Conservation (phyloP, 495 filamentous ascomycete species). For the Aspergillus ellipticus region DNA sequence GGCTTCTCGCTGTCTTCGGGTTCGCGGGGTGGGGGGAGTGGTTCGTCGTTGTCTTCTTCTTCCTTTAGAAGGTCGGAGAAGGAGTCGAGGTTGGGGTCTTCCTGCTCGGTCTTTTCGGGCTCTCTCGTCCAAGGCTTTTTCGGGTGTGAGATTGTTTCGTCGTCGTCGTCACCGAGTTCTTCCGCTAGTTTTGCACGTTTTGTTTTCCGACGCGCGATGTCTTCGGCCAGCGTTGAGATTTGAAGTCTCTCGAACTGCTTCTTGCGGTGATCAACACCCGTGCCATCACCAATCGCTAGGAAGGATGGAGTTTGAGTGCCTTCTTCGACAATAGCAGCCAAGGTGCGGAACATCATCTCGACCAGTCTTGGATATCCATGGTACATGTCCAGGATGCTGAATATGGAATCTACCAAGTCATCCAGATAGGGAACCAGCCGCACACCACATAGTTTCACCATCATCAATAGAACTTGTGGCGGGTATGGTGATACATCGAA, state of each 20-base stretch:
- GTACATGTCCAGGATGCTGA: constrained; percentile 84
- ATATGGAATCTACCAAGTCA: constrained; percentile 83
- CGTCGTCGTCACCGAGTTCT: constrained; percentile 30
- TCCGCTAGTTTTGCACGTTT: constrained; percentile 30
- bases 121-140: constrained; percentile 34
- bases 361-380: constrained; percentile 90
- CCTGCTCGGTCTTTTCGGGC: constrained; percentile 27
- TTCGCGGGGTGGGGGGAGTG: constrained; percentile 41
- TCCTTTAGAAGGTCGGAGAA: constrained; percentile 30
- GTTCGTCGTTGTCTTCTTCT: constrained; percentile 36
- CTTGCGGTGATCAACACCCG: constrained; percentile 36
- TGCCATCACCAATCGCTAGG: constrained; percentile 40
- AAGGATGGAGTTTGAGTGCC: constrained; percentile 63
- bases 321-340: constrained; percentile 78
- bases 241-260: constrained; percentile 30
- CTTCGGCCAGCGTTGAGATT: constrained; percentile 35
- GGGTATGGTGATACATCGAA: constrained; percentile 90
- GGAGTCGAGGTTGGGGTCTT: constrained; percentile 24
- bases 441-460: constrained; percentile 83
- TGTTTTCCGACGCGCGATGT: constrained; percentile 33
- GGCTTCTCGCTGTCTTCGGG: constrained; percentile 52
- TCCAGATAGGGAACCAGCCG: constrained; percentile 83
- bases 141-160: constrained; percentile 31
- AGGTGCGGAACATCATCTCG: constrained; percentile 76
- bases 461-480: constrained; percentile 89